Conservation (phyloP, 2,329 filamentous ascomycete genomes). For the Alternaria sp. region DNA sequence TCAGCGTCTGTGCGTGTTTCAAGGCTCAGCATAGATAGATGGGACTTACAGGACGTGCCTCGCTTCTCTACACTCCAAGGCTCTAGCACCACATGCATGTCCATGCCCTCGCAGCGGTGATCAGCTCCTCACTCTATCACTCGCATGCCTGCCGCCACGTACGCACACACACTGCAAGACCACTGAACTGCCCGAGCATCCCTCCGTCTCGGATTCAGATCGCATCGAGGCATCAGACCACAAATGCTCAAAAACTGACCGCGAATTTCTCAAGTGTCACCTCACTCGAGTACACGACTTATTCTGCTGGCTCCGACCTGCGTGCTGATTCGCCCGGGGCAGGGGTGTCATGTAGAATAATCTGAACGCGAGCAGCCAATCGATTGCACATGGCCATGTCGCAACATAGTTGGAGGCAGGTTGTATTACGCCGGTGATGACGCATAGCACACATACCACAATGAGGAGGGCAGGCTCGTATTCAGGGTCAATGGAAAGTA, state of each 20-base stretch:
- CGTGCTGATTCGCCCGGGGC: slow-evolving; percentile 11
- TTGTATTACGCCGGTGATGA: slow-evolving; percentile 19
- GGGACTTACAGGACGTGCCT: background rate
- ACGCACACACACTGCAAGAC: background rate
- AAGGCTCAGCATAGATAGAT: background rate
- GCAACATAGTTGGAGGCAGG: slow-evolving; percentile 3
- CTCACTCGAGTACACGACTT: slow-evolving; percentile 9
- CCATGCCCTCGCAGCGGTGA: slow-evolving; percentile 14
- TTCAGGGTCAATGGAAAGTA: slow-evolving; percentile 11
- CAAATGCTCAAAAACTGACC: slow-evolving; percentile 2
- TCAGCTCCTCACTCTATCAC: slow-evolving; percentile 4
- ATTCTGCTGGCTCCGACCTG: background rate
- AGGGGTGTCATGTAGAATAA: slow-evolving; percentile 12
- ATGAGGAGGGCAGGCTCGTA: slow-evolving; percentile 4
- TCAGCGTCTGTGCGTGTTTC: background rate
- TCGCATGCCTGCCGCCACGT: slow-evolving; percentile 19
- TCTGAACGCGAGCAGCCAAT: slow-evolving; percentile 8
- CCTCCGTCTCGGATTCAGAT: background rate
- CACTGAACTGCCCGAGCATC: slow-evolving; percentile 8
- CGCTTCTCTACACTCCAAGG: background rate
- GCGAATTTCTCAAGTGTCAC: slow-evolving; percentile 3
- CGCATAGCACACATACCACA: slow-evolving; percentile 9
- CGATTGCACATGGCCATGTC: background rate
- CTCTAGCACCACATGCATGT: slow-evolving; percentile 1
- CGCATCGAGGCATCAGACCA: background rate